These are phyloP conservation scores for Neurospora pannonica DNA, from an alignment of 495 filamentous ascomycete species.

Conservation along the genomic window DNA sequence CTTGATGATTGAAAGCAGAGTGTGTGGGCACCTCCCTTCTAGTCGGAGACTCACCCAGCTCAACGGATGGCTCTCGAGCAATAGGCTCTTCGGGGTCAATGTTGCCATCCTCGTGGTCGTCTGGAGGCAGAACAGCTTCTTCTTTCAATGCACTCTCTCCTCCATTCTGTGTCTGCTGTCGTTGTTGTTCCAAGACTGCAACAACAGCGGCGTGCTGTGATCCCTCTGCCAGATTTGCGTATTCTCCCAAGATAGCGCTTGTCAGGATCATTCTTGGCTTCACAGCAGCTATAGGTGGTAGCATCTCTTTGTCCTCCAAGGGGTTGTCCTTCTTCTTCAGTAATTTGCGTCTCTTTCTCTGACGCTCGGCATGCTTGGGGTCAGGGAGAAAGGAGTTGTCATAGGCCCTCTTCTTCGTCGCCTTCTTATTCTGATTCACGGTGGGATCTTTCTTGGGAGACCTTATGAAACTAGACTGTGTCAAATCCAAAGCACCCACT, in stretches of 20 bases:
- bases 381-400: constrained; percentile 6
- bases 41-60: not conserved
- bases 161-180: not conserved
- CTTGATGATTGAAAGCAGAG: not conserved
- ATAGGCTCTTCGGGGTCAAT: not conserved
- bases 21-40: not conserved
- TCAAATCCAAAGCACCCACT: constrained; percentile 10
- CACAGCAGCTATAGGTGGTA: not conserved
- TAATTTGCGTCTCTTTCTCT: not conserved
- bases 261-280: not conserved
- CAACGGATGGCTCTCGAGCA: not conserved
- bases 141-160: not conserved
- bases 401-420: not conserved
- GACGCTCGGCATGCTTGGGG: not conserved
- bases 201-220: not conserved
- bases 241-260: not conserved
- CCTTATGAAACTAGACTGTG: constrained; percentile 3
- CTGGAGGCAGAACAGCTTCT: not conserved
- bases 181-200: not conserved
- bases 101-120: not conserved
- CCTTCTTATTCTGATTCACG: not conserved
- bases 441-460: not conserved
- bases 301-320: not conserved
- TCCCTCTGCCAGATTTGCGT: not conserved
- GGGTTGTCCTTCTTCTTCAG: not conserved